A percentile compares a stretch with the other conserved stretches of the same genome.
phyloP scores from a whole-genome alignment of 2,329 filamentous ascomycete genomes.

The Botrytis medusae region DNA sequence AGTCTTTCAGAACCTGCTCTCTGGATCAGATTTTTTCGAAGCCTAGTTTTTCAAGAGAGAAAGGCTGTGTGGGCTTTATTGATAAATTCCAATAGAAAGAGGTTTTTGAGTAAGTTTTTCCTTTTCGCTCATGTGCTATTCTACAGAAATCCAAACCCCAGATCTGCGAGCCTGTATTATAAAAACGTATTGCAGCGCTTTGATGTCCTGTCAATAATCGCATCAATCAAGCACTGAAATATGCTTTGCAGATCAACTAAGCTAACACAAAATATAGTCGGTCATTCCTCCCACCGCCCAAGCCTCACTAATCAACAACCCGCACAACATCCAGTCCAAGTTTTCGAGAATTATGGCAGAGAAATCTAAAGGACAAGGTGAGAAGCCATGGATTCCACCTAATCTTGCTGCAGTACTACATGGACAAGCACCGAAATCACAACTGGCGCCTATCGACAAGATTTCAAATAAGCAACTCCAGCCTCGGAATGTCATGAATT shows the following conservation, averaged over 20 bases:
- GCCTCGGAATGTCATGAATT: background rate
- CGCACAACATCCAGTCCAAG: fast-evolving
- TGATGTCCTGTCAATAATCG: background rate
- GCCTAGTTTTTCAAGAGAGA: too few relatives aligned
- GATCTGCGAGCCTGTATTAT: background rate
- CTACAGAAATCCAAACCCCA: background rate
- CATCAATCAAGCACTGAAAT: background rate
- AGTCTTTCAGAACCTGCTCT: too few relatives aligned
- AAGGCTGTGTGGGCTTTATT: background rate
- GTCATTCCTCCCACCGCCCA: background rate
- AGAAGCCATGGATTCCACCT: background rate
- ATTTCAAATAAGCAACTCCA: background rate
- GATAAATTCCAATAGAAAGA: background rate
- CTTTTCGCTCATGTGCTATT: background rate
- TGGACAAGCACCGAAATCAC: background rate
- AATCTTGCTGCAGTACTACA: background rate
- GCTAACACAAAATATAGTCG: background rate
- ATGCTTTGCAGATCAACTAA: fast-evolving
- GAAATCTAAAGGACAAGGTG: background rate
- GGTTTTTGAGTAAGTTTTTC: background rate
- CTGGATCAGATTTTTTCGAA: fast-evolving
- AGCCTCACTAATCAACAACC: fast-evolving
- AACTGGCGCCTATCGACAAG: background rate
- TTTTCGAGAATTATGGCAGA: background rate
- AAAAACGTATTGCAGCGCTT: fast-evolving